Evolutionary conservation across 306 rosid genomes (phyloP), one percentile per base, ranked within the genome.

Genomic region (Pterocarpus macrocarpus): DNA sequence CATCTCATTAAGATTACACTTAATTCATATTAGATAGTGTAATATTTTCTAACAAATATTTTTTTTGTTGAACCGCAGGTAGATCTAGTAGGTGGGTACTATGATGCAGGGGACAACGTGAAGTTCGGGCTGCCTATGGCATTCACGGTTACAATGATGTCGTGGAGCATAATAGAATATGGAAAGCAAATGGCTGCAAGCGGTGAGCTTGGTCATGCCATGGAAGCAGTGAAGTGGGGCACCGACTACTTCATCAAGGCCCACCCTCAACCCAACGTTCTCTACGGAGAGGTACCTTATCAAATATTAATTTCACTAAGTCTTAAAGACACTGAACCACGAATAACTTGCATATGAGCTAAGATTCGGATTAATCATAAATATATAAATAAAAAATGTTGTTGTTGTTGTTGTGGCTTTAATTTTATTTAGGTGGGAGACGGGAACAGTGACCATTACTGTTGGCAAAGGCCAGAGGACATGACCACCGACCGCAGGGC

Each of bases 391-490:
- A 22, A 22, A 22, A 0, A 22, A 22, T 22, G 28, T 22, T 8
- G 52, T 77, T 62, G 64, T 75, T 52, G 45, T 81, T 5, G 75
- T 57, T 73, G 58, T 67, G 75, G 68, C 22, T 80, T 73, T 52
- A 8, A 55, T 22, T 22, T 22, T 22, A 22, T 22, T 80, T 85
- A 95, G 99, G 99, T 95, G 77, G 99, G 99, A 86, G 99, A 96
- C 56, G 98, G 99, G 5, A 90, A 90, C 86, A 96, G 74, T 39
- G 99, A 96, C 87, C 99, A 96, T 76, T 88, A 90, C 90, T 96
- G 99, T 85, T 96, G 99, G 99, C 99, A 96, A 81, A 91, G 99
- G 62, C 99, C 99, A 4, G 99, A 96, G 89, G 99, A 96, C 2
- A 96, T 96, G 99, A 96, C 94, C 70, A 96, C 99, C 2, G 97